Evolutionary conservation across 1,284 basidiomycete species (phyloP), one percentile per base, ranked within the genome.

Genomic region (Sparassis latifolia): DNA sequence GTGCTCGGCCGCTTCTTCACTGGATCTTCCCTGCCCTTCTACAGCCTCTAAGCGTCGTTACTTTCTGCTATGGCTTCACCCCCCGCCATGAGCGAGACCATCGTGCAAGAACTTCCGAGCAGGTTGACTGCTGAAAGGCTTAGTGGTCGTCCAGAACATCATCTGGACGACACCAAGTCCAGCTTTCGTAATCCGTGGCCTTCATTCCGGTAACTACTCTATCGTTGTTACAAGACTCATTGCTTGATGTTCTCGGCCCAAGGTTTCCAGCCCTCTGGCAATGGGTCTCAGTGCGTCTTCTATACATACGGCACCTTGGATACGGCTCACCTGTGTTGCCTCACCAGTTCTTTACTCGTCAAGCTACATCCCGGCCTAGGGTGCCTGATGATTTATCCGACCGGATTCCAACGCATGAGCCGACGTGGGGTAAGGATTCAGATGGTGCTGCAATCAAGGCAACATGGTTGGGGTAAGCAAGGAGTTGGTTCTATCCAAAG

Each of bases 401-500:
- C 2, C 50, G 52, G 10, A 59, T 68, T 6, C 62, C 62, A 3
- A 57, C 41, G 0, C 59, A 58, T 40, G 50, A 38, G 12, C 64
- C 64, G 2, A 60, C 56, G 27, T 68, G 66, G 66, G 62, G 60
- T 27, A 38, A 52, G 1, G 56, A 47, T 10, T 45, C 38, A 0
- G 49, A 55, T 29, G 42, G 45, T 1, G 50, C 54, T 1, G 49
- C 52, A 48, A 71, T 86, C 52, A 86, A 85, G 60, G 74, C 80
- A 5, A 89, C 85, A 0, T 89, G 84, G 84, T 70, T 87, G 2
- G 84, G 81, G 57, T 66, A 48, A 37, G 62, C 49, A 4, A 20
- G 20, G 20, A 20, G 20, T 20, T 20, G 20, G 20, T 20, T 45
- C 12, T 40, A 2, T 28, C 38, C 42, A 12, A 43, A 7, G n/a